phyloP scores from a whole-genome alignment of 176 grass and related monocot genomes.

The Typha latifolia region DNA sequence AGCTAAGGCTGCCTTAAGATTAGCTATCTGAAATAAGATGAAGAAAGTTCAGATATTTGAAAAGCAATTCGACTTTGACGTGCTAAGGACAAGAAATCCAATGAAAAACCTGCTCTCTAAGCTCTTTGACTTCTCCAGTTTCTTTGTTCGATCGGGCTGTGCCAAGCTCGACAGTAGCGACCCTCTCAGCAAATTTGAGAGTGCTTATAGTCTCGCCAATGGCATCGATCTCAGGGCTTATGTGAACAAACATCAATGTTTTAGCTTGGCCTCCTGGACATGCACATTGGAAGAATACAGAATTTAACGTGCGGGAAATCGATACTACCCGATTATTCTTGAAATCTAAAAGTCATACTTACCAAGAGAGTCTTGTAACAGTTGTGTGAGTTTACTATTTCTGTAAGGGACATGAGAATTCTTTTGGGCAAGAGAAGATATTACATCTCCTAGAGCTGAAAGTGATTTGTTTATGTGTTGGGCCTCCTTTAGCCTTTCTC shows the following conservation, averaged over 20 bases:
- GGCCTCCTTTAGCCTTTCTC: conserved; percentile 84
- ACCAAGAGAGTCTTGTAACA: conserved; percentile 95
- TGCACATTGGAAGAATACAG: conserved; percentile 3
- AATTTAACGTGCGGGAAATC: not conserved
- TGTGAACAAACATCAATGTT: conserved; percentile 93
- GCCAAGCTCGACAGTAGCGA: conserved; percentile 77
- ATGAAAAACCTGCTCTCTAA: conserved; percentile 64
- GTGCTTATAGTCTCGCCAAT: conserved; percentile 68
- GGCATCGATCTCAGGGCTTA: conserved; percentile 58
- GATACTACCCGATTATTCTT: not conserved
- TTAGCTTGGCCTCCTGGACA: conserved; percentile 91
- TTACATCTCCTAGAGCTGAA: conserved; percentile 86
- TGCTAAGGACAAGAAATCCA: conserved; percentile 13
- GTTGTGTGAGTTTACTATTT: conserved; percentile 91
- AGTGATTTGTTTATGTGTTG: conserved; percentile 90
- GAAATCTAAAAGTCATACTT: conserved; percentile 17
- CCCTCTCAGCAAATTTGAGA: conserved; percentile 83
- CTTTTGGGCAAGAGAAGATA: conserved; percentile 79
- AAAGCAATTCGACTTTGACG: not conserved
- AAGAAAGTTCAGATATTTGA: conserved; percentile 4
- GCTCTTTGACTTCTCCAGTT: conserved; percentile 55
- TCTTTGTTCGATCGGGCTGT: conserved; percentile 65
- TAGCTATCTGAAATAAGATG: conserved; percentile 45
- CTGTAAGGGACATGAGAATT: conserved; percentile 74
- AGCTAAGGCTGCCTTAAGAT: conserved; percentile 61